Evolutionary conservation across 257 asterid species (phyloP), one percentile per base, ranked within the genome.

Genomic region (Forsythia viridissima): DNA sequence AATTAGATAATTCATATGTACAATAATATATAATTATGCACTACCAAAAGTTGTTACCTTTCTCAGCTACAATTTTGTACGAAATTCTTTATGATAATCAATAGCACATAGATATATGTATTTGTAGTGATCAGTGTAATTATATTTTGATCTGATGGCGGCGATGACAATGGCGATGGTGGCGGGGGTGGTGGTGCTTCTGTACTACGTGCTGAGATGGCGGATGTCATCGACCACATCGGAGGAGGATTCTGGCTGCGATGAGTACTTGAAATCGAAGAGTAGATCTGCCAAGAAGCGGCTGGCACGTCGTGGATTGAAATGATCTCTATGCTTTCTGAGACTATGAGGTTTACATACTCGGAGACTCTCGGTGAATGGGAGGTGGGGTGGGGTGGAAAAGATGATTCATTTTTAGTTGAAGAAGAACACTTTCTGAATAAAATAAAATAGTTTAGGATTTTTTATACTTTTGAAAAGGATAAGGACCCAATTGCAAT

Each of bases 311-410:
- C 75, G 36, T 92, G 98, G 96, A 71, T 92, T 69, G 97, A 91
- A 86, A 90, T 96, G 73, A 87, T 92, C 74, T 85, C 83, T 39
- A 90, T 93, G 70, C 74, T 92, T 74, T 82, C 92, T 67, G 97
- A 91, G 86, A 92, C 97, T 55, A 85, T 92, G 77, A 88, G 90
- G 83, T 92, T 92, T 84, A 92, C 94, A 34, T 92, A 92, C 82
- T 82, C 93, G 69, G 97, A 92, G 86, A 91, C 97, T 16, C 82
- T 92, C 39, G 97, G 96, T 80, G 91, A 92, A 81, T 92, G 97
- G 97, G n/a, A n/a, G n/a, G 24, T 24, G 24, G 24, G 24, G 24
- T 24, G 24, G 24, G 24, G 24, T n/a, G n/a, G n/a, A n/a, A n/a
- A n/a, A n/a, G n/a, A n/a, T n/a, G n/a, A n/a, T n/a, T n/a, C n/a